A percentile compares a stretch with the other conserved stretches of the same genome.
phyloP scores from a whole-genome alignment of 2,329 filamentous ascomycete genomes.

The Pseudogymnoascus sp. region DNA sequence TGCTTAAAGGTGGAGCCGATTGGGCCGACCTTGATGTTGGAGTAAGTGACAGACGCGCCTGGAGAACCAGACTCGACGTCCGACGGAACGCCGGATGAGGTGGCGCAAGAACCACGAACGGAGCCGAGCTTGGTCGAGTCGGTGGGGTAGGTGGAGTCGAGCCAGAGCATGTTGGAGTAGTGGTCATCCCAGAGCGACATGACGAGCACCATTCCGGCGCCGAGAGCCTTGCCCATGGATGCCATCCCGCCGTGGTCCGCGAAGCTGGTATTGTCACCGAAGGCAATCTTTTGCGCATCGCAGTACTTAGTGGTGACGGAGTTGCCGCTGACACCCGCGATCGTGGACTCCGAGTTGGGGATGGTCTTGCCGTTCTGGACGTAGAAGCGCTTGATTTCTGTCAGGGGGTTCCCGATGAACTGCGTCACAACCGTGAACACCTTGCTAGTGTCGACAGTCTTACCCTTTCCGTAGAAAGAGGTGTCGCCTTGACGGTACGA shows the following conservation, averaged over 20 bases:
- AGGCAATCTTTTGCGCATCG: constrained; percentile 45
- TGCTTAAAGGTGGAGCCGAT: constrained; percentile 26
- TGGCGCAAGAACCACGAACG: constrained; percentile 47
- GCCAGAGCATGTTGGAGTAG: constrained; percentile 63
- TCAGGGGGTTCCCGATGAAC: constrained; percentile 45
- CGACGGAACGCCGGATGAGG: constrained; percentile 43
- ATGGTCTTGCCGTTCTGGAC: constrained; percentile 47
- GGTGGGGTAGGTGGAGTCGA: constrained; percentile 58
- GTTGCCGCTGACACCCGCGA: constrained; percentile 40
- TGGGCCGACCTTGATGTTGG: constrained; percentile 29
- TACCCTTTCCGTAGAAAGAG: constrained; percentile 47
- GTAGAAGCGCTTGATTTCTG: constrained; percentile 49
- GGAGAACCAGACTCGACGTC: constrained; percentile 40
- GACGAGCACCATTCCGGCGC: constrained; percentile 55
- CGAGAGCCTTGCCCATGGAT: constrained; percentile 46
- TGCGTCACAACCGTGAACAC: constrained; percentile 52
- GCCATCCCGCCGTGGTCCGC: constrained; percentile 46
- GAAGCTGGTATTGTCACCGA: constrained; percentile 47
- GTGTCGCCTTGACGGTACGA: constrained; percentile 50
- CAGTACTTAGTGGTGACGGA: constrained; percentile 52
- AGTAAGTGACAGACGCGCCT: constrained; percentile 35
- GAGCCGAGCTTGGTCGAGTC: constrained; percentile 38
- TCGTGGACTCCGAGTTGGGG: constrained; percentile 39
- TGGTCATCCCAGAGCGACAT: constrained; percentile 52
- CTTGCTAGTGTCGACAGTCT: constrained; percentile 44